Conservation (phyloP, 164 flowering plant species). For the Chloranthus sessilifolius region DNA sequence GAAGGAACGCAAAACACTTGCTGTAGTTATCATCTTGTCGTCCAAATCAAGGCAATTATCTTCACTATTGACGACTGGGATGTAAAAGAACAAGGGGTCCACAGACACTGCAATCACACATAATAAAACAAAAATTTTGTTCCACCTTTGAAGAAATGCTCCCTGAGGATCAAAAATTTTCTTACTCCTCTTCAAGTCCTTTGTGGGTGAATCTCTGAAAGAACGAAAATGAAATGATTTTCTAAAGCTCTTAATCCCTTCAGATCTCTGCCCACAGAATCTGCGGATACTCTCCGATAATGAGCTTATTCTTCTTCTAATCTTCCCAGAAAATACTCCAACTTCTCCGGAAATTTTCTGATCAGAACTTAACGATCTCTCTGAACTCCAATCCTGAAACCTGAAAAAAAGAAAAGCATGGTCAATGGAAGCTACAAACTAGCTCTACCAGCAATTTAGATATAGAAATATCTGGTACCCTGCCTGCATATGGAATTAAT, state of each 20-base stretch:
- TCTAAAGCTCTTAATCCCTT: slow-evolving; percentile 33
- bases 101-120: slow-evolving; percentile 80
- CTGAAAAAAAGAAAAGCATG: slow-evolving; percentile 18
- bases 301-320: slow-evolving; percentile 31
- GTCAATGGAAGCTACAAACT: too few species aligned
- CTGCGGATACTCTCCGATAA: slow-evolving; percentile 35
- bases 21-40: slow-evolving; percentile 49
- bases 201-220: slow-evolving; percentile 14
- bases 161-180: slow-evolving; percentile 85
- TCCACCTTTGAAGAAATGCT: slow-evolving; percentile 75
- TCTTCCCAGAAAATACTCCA: slow-evolving; percentile 17
- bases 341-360: slow-evolving; percentile 17
- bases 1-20: slow-evolving; percentile 64
- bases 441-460: too few species aligned
- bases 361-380: slow-evolving; percentile 25
- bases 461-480: too few species aligned
- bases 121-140: slow-evolving; percentile 73
- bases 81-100: slow-evolving; percentile 88
- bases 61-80: slow-evolving; percentile 49
- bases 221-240: slow-evolving; percentile 33
- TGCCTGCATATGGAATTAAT: too few species aligned
- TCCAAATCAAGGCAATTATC: slow-evolving; percentile 62
- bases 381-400: slow-evolving; percentile 46
- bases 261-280: slow-evolving; percentile 42
- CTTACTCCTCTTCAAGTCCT: slow-evolving; percentile 33